Conservation (phyloP, 2,329 filamentous ascomycete genomes). For the Stachybotrys chlorohalonatus region DNA sequence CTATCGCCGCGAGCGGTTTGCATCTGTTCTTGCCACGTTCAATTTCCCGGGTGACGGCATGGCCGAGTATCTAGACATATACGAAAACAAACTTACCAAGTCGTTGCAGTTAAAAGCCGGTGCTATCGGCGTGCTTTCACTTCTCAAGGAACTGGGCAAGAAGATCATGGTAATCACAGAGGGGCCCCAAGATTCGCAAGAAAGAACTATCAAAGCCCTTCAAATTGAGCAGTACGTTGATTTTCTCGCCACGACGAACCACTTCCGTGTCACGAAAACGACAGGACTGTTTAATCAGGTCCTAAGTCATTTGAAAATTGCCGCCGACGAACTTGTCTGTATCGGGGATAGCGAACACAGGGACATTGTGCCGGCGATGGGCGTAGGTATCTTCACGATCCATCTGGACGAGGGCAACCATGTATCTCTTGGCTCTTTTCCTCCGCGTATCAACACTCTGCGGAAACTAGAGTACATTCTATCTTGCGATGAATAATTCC, state of each 20-base stretch:
- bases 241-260: constrained; percentile 21
- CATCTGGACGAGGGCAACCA: constrained; percentile 12
- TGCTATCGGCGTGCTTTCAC: constrained; percentile 21
- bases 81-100: constrained; percentile 18
- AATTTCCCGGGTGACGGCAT: constrained; percentile 9
- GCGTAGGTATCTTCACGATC: constrained; percentile 16
- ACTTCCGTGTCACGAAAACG: constrained; percentile 16
- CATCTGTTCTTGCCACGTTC: constrained; percentile 18
- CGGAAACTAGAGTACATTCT: constrained; percentile 2
- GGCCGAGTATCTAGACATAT: constrained; percentile 12
- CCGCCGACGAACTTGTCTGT: constrained; percentile 15
- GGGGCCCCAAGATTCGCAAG: constrained; percentile 36
- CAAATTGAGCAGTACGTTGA: constrained; percentile 16
- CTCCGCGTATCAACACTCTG: constrained; percentile 8
- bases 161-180: constrained; percentile 36
- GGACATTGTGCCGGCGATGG: constrained; percentile 17
- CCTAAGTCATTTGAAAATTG: constrained; percentile 14
- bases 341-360: constrained; percentile 18
- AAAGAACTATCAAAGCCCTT: constrained; percentile 23
- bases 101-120: constrained; percentile 26
- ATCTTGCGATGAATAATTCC: not conserved
- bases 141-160: constrained; percentile 23
- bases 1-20: constrained; percentile 31
- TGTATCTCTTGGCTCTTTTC: constrained; percentile 3
- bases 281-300: constrained; percentile 17